Base-by-base conservation (phyloP, 768 basidiomycete species). In the Punctularia strigosozonata region DNA sequence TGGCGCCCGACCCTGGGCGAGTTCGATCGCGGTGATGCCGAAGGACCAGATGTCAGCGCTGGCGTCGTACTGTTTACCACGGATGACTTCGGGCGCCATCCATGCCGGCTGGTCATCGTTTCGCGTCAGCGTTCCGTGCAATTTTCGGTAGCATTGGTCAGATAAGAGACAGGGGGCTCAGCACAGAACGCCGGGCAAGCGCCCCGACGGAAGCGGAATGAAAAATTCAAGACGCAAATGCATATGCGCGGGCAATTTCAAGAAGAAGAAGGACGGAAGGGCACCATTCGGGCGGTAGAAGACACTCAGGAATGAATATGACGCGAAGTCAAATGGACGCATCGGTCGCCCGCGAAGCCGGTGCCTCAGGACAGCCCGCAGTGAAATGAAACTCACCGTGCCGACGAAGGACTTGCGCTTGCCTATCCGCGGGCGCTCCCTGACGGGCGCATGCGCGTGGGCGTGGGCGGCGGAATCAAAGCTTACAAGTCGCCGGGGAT, bases 11-110 rank as follows among this genome's bases (percentile, higher is more conserved):
- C 92, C 92, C 50, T 87, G 80, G 0, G 86, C 71, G 23, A 97
- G 66, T 55, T 95, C 92, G 33, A 95, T 62, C 13, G 90, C 83
- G n/a, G 90, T 94, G 42, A 97, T 91, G 10, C 88, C 92, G 55
- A 95, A 85, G 42, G 86, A 90, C 90, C 91, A 97, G 42, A 97
- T 91, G 53, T 97, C 92, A 15, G 88, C 88, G 46, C 79, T 73
- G 10, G 77, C 71, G 53, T 92, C 89, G 55, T 92, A 94, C 40
- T 75, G 73, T 47, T 72, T 73, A 36, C 89, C 84, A 47, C 82
- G 72, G 34, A 97, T 85, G 18, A 95, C 71, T 50, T 97, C 92
- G 2, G 92, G 92, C 0, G 92, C 88, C 91, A 95, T 97, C 88
- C 88, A 95, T 54, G 85, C 88, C 1, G 92, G 92, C 76, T 79